phyloP scores from a whole-genome alignment of 495 filamentous ascomycete species.

The Friedmanniomyces simplex region DNA sequence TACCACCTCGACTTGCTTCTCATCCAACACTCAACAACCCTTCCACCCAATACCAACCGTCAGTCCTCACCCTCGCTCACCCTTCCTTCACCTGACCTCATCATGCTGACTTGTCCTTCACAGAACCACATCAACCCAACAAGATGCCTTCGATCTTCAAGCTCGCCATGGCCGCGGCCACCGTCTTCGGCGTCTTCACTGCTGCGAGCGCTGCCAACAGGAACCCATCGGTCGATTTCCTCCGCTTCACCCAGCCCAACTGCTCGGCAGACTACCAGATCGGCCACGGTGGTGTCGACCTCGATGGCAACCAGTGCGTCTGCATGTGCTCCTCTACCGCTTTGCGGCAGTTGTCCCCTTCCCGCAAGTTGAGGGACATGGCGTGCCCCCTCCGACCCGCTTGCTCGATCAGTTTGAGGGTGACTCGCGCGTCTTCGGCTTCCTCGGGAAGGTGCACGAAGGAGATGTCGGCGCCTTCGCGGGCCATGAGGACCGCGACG shows the following conservation, averaged over 20 bases:
- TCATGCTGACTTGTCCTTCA: not conserved
- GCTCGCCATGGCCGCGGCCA: not conserved
- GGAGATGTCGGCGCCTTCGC: slow-evolving; percentile 29
- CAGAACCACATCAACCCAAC: not conserved
- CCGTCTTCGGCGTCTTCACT: not conserved
- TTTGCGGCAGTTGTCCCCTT: slow-evolving; percentile 20
- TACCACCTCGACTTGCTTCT: no score
- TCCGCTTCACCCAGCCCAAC: slow-evolving; percentile 4
- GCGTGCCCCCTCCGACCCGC: slow-evolving; percentile 13
- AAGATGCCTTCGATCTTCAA: slow-evolving; percentile 1
- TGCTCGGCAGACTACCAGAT: slow-evolving; percentile 6
- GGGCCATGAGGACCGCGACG: slow-evolving; percentile 26
- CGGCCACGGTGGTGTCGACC: slow-evolving; percentile 2
- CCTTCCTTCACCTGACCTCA: not conserved
- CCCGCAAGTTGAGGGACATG: slow-evolving; percentile 11
- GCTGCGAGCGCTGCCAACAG: no score
- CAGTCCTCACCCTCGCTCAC: not conserved
- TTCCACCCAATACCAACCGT: not conserved
- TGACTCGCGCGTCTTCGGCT: slow-evolving; percentile 20
- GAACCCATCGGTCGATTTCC: slow-evolving; percentile 2
- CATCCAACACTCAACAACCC: no score
- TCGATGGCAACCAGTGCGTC: not conserved
- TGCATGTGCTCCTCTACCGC: slow-evolving; percentile 14
- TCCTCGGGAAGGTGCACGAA: slow-evolving; percentile 39
- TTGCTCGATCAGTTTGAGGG: slow-evolving; percentile 16